Conservation (phyloP, 805 yeast genomes). For the Sugiyamaella qingdaonensis region DNA sequence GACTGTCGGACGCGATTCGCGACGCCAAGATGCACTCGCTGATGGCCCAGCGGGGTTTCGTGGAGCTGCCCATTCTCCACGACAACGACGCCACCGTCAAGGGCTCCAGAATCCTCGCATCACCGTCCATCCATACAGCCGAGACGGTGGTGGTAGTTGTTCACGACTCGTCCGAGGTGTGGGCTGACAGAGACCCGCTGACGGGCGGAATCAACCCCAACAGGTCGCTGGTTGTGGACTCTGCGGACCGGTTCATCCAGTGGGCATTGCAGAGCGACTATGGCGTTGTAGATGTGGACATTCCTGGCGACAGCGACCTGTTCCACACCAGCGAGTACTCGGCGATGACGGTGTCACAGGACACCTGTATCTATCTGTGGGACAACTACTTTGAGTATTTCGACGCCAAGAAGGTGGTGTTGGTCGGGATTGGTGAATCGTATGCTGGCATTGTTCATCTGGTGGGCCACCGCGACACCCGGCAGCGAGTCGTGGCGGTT, state of each 20-base stretch:
- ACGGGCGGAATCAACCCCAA: slow-evolving; percentile 73
- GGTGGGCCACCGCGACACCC: slow-evolving; percentile 71
- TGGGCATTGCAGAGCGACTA: slow-evolving; percentile 59
- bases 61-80: slow-evolving; percentile 60
- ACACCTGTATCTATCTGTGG: slow-evolving; percentile 75
- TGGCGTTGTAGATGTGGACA: slow-evolving; percentile 80
- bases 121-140: slow-evolving; percentile 57
- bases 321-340: slow-evolving; percentile 48
- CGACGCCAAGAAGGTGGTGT: slow-evolving; percentile 62
- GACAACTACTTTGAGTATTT: slow-evolving; percentile 83
- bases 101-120: slow-evolving; percentile 65
- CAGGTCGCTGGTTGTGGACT: slow-evolving; percentile 65
- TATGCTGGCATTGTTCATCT: slow-evolving; percentile 82
- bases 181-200: slow-evolving; percentile 80
- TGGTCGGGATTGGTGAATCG: slow-evolving; percentile 87
- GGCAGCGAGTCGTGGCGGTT: slow-evolving; percentile 65
- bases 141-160: slow-evolving; percentile 65
- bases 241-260: slow-evolving; percentile 62
- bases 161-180: slow-evolving; percentile 89
- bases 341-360: slow-evolving; percentile 68
- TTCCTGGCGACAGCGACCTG: slow-evolving; percentile 52
- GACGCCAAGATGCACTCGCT: slow-evolving; percentile 56
- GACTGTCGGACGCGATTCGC: slow-evolving; percentile 62
- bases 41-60: slow-evolving; percentile 53
- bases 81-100: slow-evolving; percentile 35